phyloP scores from a whole-genome alignment of 352 stramenopile species.

The Phytophthora parvispora region DNA sequence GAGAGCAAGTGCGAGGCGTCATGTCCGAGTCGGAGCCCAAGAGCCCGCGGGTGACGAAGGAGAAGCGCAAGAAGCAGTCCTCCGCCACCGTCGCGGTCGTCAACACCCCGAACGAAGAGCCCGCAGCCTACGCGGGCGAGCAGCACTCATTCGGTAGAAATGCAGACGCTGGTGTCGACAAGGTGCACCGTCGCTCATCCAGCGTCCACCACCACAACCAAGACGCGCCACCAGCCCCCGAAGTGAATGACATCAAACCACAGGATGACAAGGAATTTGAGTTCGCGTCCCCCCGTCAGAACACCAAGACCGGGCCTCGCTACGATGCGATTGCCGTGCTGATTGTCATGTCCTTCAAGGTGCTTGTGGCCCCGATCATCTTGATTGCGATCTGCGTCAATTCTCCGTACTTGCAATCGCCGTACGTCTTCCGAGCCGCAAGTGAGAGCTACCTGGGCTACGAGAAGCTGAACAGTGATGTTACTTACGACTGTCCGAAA shows the following conservation, averaged over 20 bases:
- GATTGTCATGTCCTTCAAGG: slow-evolving; percentile 49
- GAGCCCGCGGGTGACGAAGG: slow-evolving; percentile 27
- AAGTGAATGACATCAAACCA: slow-evolving; percentile 20
- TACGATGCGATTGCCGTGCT: slow-evolving; percentile 43
- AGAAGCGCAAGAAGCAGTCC: slow-evolving; percentile 50
- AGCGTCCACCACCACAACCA: slow-evolving; percentile 19
- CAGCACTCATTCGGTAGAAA: slow-evolving; percentile 34
- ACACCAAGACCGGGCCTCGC: slow-evolving; percentile 21
- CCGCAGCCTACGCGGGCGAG: slow-evolving; percentile 20
- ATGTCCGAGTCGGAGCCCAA: slow-evolving; percentile 39
- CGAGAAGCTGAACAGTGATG: slow-evolving; percentile 28
- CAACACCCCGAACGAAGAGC: slow-evolving; percentile 33
- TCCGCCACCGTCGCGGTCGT: slow-evolving; percentile 40
- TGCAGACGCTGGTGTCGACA: slow-evolving; percentile 13
- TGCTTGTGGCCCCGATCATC: slow-evolving; percentile 43
- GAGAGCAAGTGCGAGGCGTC: slow-evolving; percentile 1
- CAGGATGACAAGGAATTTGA: slow-evolving; percentile 34
- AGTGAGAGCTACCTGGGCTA: slow-evolving; percentile 44
- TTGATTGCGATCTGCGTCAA: slow-evolving; percentile 43
- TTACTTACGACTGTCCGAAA: slow-evolving; percentile 32
- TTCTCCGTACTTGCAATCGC: slow-evolving; percentile 40
- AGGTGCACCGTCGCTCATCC: slow-evolving; percentile 29
- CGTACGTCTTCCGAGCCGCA: slow-evolving; percentile 42
- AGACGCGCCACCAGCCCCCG: background rate
- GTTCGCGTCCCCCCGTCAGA: slow-evolving; percentile 28